phyloP scores from a whole-genome alignment of 75 land plant genomes.

The Ceratopteris richardii region DNA sequence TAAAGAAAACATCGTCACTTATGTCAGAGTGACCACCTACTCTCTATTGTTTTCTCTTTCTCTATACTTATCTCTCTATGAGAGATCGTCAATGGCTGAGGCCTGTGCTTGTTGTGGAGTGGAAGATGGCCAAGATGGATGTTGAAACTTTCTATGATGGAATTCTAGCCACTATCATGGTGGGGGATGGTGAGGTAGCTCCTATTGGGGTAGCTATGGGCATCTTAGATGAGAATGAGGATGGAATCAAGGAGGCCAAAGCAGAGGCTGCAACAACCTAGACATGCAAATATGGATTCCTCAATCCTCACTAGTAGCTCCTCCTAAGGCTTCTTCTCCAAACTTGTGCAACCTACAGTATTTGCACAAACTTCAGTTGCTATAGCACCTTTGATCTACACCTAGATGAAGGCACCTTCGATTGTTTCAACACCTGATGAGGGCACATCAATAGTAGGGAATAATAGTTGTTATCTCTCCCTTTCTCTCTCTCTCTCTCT shows the following conservation, averaged over 20 bases:
- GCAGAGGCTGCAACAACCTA: slow-evolving; percentile 13
- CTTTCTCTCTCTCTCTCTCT: no score
- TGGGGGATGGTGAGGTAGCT: slow-evolving; percentile 60
- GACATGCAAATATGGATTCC: slow-evolving; percentile 5
- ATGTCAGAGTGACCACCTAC: no score
- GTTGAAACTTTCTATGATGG: slow-evolving; percentile 99
- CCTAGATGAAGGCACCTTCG: no score
- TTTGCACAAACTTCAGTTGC: slow-evolving; percentile 3
- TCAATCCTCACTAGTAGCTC: slow-evolving; percentile 15
- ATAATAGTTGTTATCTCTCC: no score
- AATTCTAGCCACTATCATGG: slow-evolving; percentile 71
- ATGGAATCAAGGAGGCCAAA: slow-evolving; percentile 51
- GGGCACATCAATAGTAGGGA: no score
- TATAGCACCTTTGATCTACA: background rate
- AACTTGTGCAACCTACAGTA: slow-evolving; percentile 12
- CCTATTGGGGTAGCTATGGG: slow-evolving; percentile 88
- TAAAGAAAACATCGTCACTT: no score
- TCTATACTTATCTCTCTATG: slow-evolving; percentile 63
- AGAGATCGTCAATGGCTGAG: no score
- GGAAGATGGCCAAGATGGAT: slow-evolving; percentile 98
- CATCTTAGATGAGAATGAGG: slow-evolving; percentile 73
- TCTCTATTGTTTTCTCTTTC: no score
- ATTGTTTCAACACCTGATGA: background rate
- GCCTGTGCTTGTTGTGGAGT: slow-evolving; percentile 96
- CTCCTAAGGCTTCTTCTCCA: slow-evolving; percentile 1